These are phyloP conservation scores for Claviceps lovelessii DNA, from an alignment of 2,329 filamentous ascomycete genomes.

Conservation along the genomic window DNA sequence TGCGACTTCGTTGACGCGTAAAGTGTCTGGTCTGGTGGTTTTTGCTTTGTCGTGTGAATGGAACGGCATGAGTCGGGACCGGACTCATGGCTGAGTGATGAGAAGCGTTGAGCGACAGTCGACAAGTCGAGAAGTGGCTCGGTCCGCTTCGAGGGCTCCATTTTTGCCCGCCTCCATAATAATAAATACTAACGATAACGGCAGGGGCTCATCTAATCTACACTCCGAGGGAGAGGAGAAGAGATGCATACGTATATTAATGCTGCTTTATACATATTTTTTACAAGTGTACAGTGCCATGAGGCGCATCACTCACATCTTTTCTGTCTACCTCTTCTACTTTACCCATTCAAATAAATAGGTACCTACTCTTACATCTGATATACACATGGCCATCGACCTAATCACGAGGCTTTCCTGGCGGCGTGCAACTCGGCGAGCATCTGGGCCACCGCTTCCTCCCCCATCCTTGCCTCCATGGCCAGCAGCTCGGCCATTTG, in stretches of 20 bases:
- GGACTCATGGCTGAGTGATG: not conserved
- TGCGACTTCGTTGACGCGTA: too few species aligned
- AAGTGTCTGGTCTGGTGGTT: not conserved
- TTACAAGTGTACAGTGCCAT: too few species aligned
- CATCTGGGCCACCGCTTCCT: constrained; percentile 10
- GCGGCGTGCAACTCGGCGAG: constrained; percentile 9
- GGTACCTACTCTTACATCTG: not conserved
- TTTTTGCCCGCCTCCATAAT: not conserved
- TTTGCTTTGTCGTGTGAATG: not conserved
- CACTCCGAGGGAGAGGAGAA: not conserved
- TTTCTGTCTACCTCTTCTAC: not conserved
- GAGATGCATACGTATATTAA: too few species aligned
- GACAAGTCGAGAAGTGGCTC: not conserved
- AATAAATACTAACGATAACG: too few species aligned
- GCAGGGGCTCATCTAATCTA: too few species aligned
- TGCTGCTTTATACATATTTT: too few species aligned
- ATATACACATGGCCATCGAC: not conserved
- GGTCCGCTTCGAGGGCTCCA: not conserved
- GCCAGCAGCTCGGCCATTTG: constrained; percentile 15
- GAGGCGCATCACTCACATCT: not conserved
- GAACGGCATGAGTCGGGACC: not conserved
- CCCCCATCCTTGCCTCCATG: constrained; percentile 16
- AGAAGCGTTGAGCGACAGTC: not conserved
- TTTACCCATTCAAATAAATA: not conserved
- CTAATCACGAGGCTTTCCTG: not conserved